A percentile compares a stretch with the other conserved stretches of the same genome.
phyloP scores from a whole-genome alignment of 805 yeast species.

The Wickerhamiella brachini region DNA sequence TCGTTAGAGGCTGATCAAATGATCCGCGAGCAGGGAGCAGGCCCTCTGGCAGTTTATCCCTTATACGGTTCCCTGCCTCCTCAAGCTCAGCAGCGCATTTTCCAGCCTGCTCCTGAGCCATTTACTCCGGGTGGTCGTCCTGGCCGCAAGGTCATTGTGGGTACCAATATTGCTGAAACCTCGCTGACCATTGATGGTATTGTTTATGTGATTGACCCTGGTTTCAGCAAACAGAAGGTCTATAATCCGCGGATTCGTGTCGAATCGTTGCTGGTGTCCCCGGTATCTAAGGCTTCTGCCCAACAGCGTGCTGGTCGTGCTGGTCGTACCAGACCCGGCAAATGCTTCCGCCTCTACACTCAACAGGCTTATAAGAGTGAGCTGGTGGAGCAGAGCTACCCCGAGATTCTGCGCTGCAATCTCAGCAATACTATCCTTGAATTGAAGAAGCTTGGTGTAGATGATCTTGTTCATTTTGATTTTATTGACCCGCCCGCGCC shows the following conservation, averaged over 20 bases:
- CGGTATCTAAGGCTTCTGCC: constrained; percentile 93
- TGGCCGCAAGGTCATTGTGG: constrained; percentile 85
- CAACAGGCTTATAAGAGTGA: constrained; percentile 94
- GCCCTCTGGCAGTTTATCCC: constrained; percentile 83
- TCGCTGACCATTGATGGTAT: constrained; percentile 95
- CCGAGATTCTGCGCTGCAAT: constrained; percentile 86
- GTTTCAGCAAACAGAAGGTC: constrained; percentile 91
- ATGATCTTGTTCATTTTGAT: constrained; percentile 93
- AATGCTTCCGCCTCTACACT: constrained; percentile 90
- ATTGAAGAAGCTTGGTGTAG: constrained; percentile 84
- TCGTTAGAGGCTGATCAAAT: constrained; percentile 80
- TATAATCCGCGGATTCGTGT: constrained; percentile 94
- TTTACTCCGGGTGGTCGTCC: constrained; percentile 65
- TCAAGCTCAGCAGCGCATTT: constrained; percentile 83
- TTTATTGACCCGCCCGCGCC: constrained; percentile 99
- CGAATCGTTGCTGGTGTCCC: constrained; percentile 85
- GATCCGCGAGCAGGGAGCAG: constrained; percentile 70
- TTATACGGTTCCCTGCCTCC: constrained; percentile 95
- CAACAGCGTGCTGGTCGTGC: constrained; percentile 99
- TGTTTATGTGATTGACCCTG: constrained; percentile 95
- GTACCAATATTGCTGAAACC: constrained; percentile 96
- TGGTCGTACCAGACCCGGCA: constrained; percentile 98
- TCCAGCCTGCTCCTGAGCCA: constrained; percentile 77
- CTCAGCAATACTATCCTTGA: constrained; percentile 85
- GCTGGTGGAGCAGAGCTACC: constrained; percentile 87